Conservation (phyloP, 495 filamentous ascomycete species). For the Tuber borchii region DNA sequence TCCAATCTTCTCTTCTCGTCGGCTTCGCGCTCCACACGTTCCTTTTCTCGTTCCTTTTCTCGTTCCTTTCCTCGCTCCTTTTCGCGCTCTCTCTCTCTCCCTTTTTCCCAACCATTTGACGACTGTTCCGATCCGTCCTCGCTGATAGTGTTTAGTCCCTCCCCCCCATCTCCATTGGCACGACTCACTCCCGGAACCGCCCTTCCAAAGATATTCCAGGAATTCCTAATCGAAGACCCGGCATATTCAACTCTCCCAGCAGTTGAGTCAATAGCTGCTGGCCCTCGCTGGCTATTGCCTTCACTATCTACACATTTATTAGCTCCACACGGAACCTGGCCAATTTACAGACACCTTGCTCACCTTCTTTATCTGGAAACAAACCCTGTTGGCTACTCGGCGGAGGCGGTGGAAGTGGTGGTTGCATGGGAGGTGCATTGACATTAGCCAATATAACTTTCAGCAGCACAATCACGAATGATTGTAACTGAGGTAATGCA, state of each 20-base stretch:
- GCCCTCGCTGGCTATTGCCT: constrained; percentile 6
- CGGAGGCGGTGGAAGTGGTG: constrained; percentile 24
- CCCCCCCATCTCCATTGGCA: constrained; percentile 13
- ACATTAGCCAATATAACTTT: constrained; percentile 81
- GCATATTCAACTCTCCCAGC: constrained; percentile 27
- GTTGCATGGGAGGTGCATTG: constrained; percentile 46
- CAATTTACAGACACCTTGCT: constrained; percentile 15
- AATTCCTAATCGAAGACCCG: constrained; percentile 22
- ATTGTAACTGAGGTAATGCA: constrained; percentile 78
- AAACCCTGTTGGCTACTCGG: constrained; percentile 23
- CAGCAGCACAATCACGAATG: constrained; percentile 84
- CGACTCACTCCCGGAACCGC: constrained; percentile 2
- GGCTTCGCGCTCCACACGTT: constrained; percentile 28
- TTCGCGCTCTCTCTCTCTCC: constrained; percentile 7
- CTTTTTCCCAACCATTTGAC: neutral
- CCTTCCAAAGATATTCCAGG: constrained; percentile 37
- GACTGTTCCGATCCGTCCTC: constrained; percentile 2
- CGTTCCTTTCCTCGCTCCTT: constrained; percentile 12
- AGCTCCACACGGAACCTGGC: constrained; percentile 8
- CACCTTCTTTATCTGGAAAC: constrained; percentile 30
- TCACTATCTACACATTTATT: constrained; percentile 6
- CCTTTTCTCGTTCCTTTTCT: constrained; percentile 21
- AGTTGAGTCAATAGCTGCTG: constrained; percentile 13
- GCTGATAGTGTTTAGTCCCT: constrained; percentile 9
- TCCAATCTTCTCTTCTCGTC: constrained; percentile 46